A percentile compares a stretch with the other conserved stretches of the same genome.
phyloP scores from a whole-genome alignment of 2,329 filamentous ascomycete genomes.

The Sarocladium oryzae region DNA sequence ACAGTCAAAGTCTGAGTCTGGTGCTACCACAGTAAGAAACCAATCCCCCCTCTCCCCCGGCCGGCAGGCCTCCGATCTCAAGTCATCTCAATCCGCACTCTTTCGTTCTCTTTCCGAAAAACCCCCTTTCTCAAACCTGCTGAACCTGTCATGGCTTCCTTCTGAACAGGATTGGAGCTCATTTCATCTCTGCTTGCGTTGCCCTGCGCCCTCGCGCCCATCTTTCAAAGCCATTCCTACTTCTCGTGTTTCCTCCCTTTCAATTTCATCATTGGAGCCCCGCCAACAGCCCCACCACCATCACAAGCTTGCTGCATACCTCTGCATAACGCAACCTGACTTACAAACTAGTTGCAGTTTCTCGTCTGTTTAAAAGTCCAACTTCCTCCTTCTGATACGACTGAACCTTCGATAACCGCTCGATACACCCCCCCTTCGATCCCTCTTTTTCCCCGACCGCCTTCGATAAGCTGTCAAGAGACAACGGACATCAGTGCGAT shows the following conservation, averaged over 20 bases:
- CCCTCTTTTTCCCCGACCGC: neutral
- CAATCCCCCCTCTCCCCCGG: too few species aligned
- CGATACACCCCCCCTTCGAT: neutral
- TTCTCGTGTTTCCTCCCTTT: neutral
- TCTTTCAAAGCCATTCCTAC: neutral
- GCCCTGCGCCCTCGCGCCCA: neutral
- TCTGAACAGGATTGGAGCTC: neutral
- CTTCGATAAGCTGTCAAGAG: neutral
- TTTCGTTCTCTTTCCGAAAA: too few species aligned
- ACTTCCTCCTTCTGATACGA: neutral
- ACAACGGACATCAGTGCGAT: neutral
- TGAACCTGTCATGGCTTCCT: neutral
- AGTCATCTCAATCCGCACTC: neutral
- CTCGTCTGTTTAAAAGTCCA: too few species aligned
- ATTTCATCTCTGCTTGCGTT: neutral
- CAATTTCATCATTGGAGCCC: slow-evolving; percentile 6
- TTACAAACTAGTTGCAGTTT: slow-evolving; percentile 3
- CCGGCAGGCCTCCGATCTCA: neutral
- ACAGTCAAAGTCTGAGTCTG: neutral
- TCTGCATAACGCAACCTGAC: neutral
- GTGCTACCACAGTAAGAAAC: neutral
- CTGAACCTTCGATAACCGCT: slow-evolving; percentile 3
- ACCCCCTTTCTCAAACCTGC: neutral
- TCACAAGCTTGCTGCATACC: slow-evolving; percentile 7
- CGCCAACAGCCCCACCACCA: slow-evolving; percentile 8